Base-by-base conservation (phyloP, 495 filamentous ascomycete species). In the Xylaria bambusicola region DNA sequence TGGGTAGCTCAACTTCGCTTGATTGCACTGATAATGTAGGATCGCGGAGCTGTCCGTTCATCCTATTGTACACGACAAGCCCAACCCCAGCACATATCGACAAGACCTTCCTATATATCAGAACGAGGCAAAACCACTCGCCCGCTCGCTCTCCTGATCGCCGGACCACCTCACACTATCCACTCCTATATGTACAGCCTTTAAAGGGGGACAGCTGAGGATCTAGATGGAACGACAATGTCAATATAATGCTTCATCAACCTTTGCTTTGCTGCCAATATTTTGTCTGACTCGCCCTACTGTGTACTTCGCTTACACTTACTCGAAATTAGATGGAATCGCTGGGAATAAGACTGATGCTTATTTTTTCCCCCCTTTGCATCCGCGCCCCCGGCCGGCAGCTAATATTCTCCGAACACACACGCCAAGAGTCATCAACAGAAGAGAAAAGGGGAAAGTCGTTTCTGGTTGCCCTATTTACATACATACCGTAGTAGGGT, bases 141-240 rank as follows among this genome's bases (percentile, higher is more conserved):
- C 50, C 27, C 20, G 35, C 50, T 23, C 17, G 27, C 41, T 56
- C 53, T 56, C 52, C 41, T 56, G 53, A 56, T 56, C 41, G 53
- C 35, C 53, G 29, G 41, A 46, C 23, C 42, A 56, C 53, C 41
- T 46, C 44, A 26, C 27, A 6, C 20, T 56, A 46, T 48, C 31
- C 41, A 27, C 53, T 47, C 20, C 47, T n/a, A 54, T 33, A 24
- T 3, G 17, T 9, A 15, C 29, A 36, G 40, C n/a, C n/a, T n/a
- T n/a, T n/a, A 7, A 23, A 46, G 26, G 17, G 12, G 53, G 27
- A 36, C 41, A 27, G 41, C 42, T 48, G 42, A 56, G 29, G 27
- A 33, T 13, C 20, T 12, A 2, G 23, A 47, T 56, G 52, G 40
- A n/a, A 44, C 52, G 17, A 56, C 15, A 40, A 9, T 20, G 26